Base-by-base conservation (phyloP, 345 rosid species). In the Eutrema yunnanense region DNA sequence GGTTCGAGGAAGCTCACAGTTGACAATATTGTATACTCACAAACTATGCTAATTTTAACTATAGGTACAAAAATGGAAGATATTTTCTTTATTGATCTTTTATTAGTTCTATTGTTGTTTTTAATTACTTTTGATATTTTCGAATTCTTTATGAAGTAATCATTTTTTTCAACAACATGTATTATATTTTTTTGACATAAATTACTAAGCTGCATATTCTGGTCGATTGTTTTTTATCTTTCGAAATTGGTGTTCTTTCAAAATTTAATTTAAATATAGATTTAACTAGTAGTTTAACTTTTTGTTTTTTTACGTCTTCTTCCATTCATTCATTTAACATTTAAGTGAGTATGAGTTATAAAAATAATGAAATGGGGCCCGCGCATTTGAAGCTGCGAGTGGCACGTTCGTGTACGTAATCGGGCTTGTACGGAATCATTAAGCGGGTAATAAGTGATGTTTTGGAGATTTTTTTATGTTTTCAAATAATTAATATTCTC, bases 391-490 rank as follows among this genome's bases (percentile, higher is more conserved):
- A 52, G 64, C 34, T n/a, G 12, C 32, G 7, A 62, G 65, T 47
- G 65, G 40, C 70, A 62, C 70, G 70, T 69, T 69, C 32, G 65
- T 55, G 58, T 62, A 62, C 71, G 57, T 61, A 62, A 46, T 22
- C 29, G 46, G 65, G 43, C 43, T 46, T 38, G 74, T 75, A 76
- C 79, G 79, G 79, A 54, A 40, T 43, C 69, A 26, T 52, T 10
- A 8, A 74, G 30, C 67, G n/a, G n/a, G n/a, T n/a, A n/a, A n/a
- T n/a, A n/a, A n/a, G n/a, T n/a, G n/a, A n/a, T n/a, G n/a, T n/a
- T n/a, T n/a, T n/a, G n/a, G n/a, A n/a, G n/a, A n/a, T n/a, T n/a
- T n/a, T n/a, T n/a, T n/a, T n/a, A n/a, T n/a, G n/a, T n/a, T n/a
- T n/a, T n/a, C n/a, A n/a, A n/a, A n/a, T n/a, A n/a, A n/a, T n/a